Evolutionary conservation across 2,329 filamentous ascomycete genomes (phyloP).

Genomic region (Neospermospora avenae): DNA sequence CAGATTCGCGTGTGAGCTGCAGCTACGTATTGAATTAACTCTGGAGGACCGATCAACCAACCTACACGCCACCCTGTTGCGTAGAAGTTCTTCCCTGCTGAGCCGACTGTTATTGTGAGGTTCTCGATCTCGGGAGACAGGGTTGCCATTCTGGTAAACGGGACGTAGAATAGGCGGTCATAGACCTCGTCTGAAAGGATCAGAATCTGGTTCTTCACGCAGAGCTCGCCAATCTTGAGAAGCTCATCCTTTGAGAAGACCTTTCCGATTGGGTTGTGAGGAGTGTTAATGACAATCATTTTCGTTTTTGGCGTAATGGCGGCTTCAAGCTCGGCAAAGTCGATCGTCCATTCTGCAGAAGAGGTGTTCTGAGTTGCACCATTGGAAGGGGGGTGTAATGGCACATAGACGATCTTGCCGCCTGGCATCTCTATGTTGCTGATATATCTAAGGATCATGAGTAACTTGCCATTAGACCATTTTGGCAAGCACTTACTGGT

Average conservation of each 20-base stretch:
- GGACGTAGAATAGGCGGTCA: constrained; percentile 90
- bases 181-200: constrained; percentile 94
- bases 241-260: constrained; percentile 85
- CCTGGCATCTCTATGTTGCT: constrained; percentile 98
- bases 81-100: constrained; percentile 97
- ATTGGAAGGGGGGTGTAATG: constrained; percentile 82
- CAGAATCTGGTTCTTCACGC: constrained; percentile 89
- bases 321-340: constrained; percentile 76
- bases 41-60: constrained; percentile 85
- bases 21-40: constrained; percentile 86
- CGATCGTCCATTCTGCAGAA: constrained; percentile 82
- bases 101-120: constrained; percentile 89
- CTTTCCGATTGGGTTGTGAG: constrained; percentile 94
- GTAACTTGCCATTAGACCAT: background rate
- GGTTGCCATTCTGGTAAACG: constrained; percentile 89
- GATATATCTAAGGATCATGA: constrained; percentile 61
- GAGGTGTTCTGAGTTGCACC: constrained; percentile 78
- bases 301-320: constrained; percentile 84
- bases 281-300: constrained; percentile 91
- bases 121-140: constrained; percentile 85
- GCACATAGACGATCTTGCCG: constrained; percentile 91
- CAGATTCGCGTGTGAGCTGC: constrained; percentile 95
- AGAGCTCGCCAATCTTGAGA: constrained; percentile 78
- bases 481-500: constrained; percentile 60
- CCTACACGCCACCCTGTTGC: constrained; percentile 95